Evolutionary conservation across 2,329 filamentous ascomycete genomes (phyloP), one percentile per base, ranked within the genome.

Genomic region (Cephalotrichum gorgonifer): DNA sequence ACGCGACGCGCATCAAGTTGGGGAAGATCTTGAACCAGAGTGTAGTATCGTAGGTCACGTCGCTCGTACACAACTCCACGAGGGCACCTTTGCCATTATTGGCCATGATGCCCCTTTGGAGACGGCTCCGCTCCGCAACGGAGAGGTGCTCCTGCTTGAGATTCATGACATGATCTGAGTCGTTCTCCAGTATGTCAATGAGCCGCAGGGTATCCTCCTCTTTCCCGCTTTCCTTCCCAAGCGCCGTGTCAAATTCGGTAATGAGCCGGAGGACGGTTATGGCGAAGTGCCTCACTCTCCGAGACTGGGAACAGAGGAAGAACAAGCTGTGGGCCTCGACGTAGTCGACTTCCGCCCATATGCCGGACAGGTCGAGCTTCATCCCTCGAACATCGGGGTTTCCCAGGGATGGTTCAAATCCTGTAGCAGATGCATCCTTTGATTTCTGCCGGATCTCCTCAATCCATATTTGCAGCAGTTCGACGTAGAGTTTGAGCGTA

Each of bases 21-120:
- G 93, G 94, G 59, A 98, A 98, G 17, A 97, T 85, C 61, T 97
- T 98, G 68, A 93, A 94, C 93, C 93, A 98, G 12, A 98, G 70
- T 0, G 90, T 95, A 3, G 88, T 85, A 62, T 98, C 93, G 59
- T 97, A 96, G 1, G 89, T 88, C 25, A 93, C 82, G 57, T 97
- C 93, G 66, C 93, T 97, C 56, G 88, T 91, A 66, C 93, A 97
- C 23, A 98, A 78, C 62, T 97, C 91, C 30, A 97, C 86, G 17
- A 98, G 71, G 3, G 88, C 91, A 54, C 88, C 90, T 57, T 90
- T 84, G 43, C 83, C 83, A 56, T 88, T 88, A 60, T 82, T 87
- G 61, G 85, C 88, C 56, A 89, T 83, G 64, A 95, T 84, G 8
- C 91, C 91, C 53, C 93, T 83, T 60, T 97, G 90, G 35, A 98